A percentile compares a stretch with the other conserved stretches of the same genome.
Evolutionary conservation across 2,329 filamentous ascomycete species (phyloP).

Genomic region (Colletotrichum sp.): DNA sequence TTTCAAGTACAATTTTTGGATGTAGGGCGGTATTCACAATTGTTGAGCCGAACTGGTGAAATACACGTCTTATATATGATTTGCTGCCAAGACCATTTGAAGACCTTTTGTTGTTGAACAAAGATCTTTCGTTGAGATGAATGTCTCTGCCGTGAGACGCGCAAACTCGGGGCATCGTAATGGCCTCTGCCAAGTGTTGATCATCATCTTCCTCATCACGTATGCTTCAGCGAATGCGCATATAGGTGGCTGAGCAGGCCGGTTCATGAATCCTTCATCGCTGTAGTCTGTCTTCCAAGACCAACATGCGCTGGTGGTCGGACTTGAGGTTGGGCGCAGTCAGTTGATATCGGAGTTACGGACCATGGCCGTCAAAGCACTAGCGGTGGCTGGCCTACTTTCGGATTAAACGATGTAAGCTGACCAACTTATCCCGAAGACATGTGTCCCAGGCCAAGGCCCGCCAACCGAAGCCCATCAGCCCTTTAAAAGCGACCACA

Average conservation of each 20-base stretch:
- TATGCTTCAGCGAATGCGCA: neutral
- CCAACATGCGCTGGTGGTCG: neutral
- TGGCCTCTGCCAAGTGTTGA: neutral
- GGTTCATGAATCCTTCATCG: neutral
- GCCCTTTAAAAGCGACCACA: neutral
- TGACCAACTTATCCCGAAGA: neutral
- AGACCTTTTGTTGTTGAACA: neutral
- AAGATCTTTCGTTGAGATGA: neutral
- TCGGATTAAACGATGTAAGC: neutral
- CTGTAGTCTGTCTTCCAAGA: neutral
- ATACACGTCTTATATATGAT: neutral
- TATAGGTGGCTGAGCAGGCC: neutral
- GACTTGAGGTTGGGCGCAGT: neutral
- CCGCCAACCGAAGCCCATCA: neutral
- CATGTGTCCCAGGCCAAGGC: neutral
- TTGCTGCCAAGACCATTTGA: neutral
- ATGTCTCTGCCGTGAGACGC: neutral
- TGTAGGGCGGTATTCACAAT: neutral
- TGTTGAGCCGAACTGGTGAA: neutral
- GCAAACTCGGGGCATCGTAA: neutral
- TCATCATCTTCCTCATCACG: neutral
- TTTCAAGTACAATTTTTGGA: neutral
- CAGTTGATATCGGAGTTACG: neutral
- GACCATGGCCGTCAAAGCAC: neutral
- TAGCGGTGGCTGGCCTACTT: neutral